These are phyloP conservation scores for Hirsutella minnesotensis DNA, from an alignment of 2,329 filamentous ascomycete genomes.

Conservation along the genomic window DNA sequence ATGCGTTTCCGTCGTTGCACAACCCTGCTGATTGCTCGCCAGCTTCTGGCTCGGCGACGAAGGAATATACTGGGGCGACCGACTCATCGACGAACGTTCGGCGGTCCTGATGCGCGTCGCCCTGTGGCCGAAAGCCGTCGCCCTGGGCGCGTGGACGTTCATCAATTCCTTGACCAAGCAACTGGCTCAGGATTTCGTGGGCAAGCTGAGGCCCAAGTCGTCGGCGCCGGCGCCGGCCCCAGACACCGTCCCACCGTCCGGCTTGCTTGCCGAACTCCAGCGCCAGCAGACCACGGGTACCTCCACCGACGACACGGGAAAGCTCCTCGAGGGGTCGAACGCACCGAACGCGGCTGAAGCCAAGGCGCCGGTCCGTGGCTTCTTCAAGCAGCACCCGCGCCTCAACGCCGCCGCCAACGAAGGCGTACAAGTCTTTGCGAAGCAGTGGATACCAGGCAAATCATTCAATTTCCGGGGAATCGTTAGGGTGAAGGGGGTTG, in stretches of 20 bases:
- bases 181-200: constrained; percentile 29
- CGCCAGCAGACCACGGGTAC: too few species aligned
- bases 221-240: constrained; percentile 7
- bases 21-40: constrained; percentile 2
- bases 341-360: too few species aligned
- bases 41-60: constrained; percentile 40
- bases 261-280: too few species aligned
- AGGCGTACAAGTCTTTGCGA: constrained; percentile 24
- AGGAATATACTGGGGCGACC: constrained; percentile 32
- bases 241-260: not conserved
- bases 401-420: too few species aligned
- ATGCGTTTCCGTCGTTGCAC: constrained; percentile 7
- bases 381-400: too few species aligned
- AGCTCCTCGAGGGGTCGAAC: too few species aligned
- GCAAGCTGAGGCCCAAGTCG: constrained; percentile 30
- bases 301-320: too few species aligned
- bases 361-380: too few species aligned
- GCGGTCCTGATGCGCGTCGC: constrained; percentile 34
- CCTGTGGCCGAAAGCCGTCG: constrained; percentile 41
- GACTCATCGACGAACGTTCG: constrained; percentile 33
- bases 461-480: constrained; percentile 36
- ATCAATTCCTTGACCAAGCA: constrained; percentile 33
- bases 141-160: constrained; percentile 40
- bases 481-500: constrained; percentile 39
- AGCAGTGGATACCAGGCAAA: constrained; percentile 34